Evolutionary conservation across 2,329 filamentous ascomycete species (phyloP).

Genomic region (Trichoderma sp.): DNA sequence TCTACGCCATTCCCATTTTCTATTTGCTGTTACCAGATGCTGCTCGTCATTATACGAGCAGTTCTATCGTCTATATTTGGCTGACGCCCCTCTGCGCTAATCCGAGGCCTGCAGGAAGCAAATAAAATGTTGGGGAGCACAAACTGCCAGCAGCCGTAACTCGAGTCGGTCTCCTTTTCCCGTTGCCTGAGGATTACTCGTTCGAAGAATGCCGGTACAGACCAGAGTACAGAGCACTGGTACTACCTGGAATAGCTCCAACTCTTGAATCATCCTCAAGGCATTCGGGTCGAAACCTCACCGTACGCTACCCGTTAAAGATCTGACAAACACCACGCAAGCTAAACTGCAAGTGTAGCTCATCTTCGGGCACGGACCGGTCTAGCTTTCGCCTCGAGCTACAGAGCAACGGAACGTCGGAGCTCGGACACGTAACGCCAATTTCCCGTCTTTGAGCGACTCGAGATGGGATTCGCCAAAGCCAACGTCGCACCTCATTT

Average conservation of each 20-base stretch:
- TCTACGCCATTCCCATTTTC: background rate
- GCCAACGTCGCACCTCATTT: background rate
- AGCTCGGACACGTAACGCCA: background rate
- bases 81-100: background rate
- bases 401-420: background rate
- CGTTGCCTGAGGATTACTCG: background rate
- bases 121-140: background rate
- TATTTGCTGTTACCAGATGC: background rate
- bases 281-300: background rate
- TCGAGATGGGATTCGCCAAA: background rate
- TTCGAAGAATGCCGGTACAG: background rate
- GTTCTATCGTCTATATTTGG: background rate
- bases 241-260: background rate
- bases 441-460: conserved; percentile 1
- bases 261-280: background rate
- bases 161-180: background rate
- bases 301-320: conserved; percentile 7
- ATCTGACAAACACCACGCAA: conserved; percentile 7
- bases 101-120: background rate
- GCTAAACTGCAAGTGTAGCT: conserved; percentile 3
- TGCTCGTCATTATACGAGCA: background rate
- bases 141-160: background rate
- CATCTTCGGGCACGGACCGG: conserved; percentile 12
- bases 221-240: background rate
- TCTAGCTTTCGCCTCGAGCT: background rate